phyloP scores from a whole-genome alignment of 257 asterid genomes.

The Petunia axillaris region DNA sequence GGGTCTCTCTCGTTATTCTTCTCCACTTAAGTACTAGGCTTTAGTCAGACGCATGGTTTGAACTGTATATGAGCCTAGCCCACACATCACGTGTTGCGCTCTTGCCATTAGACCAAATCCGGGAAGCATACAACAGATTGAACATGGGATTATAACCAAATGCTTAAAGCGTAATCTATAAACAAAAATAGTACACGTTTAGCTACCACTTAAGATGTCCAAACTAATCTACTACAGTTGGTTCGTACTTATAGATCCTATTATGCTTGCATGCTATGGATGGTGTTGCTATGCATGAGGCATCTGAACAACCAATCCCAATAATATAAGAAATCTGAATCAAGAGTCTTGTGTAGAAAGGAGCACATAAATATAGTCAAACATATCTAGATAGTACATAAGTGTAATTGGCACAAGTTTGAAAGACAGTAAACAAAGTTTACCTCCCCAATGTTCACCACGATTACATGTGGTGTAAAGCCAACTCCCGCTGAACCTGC shows the following conservation, averaged over 20 bases:
- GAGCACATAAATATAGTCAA: neutral
- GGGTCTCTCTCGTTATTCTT: no score
- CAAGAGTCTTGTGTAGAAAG: neutral
- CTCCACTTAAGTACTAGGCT: no score
- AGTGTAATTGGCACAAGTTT: neutral
- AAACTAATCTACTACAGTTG: neutral
- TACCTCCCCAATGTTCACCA: constrained; percentile 52
- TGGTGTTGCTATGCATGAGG: neutral
- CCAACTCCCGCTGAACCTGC: constrained; percentile 49
- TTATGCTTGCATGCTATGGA: neutral
- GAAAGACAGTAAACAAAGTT: neutral
- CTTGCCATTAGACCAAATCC: no score
- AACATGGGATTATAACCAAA: neutral
- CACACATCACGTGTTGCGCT: no score
- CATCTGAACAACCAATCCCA: neutral
- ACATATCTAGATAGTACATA: neutral
- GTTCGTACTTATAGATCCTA: neutral
- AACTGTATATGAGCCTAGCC: no score
- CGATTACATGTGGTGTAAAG: constrained; percentile 52
- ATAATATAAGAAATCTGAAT: neutral
- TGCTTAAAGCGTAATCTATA: neutral
- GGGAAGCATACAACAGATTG: neutral
- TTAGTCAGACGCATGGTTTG: no score
- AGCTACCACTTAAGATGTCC: neutral
- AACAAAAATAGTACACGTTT: neutral